These are phyloP conservation scores for Plasmopara viticola DNA, from an alignment of 352 stramenopile species.

Conservation along the genomic window DNA sequence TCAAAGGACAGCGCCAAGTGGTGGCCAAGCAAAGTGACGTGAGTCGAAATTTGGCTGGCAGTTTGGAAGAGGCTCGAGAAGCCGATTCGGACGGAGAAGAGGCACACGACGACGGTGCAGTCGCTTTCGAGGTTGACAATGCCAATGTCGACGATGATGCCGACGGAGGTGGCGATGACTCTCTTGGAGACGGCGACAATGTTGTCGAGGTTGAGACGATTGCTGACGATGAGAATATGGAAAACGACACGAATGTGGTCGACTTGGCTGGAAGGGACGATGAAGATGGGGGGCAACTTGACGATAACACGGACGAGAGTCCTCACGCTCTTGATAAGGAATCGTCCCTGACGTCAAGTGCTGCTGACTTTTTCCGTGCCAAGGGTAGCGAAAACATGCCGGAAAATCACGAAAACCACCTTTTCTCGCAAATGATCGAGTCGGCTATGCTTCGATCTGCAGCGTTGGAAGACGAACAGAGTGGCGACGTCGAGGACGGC, in stretches of 20 bases:
- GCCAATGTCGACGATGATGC: not conserved
- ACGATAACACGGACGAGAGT: conserved; percentile 13
- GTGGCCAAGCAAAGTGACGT: conserved; percentile 27
- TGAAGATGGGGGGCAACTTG: conserved; percentile 14
- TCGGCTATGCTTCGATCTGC: conserved; percentile 60
- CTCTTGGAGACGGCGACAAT: not conserved
- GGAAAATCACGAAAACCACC: conserved; percentile 43
- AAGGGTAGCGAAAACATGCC: conserved; percentile 36
- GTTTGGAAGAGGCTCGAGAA: conserved; percentile 32
- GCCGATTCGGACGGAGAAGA: conserved; percentile 35
- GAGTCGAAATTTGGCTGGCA: conserved; percentile 32
- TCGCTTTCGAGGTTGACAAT: not conserved
- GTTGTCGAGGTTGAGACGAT: conserved; percentile 13
- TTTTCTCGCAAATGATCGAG: conserved; percentile 70
- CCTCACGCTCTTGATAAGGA: conserved; percentile 20
- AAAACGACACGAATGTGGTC: conserved; percentile 23
- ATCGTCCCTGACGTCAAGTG: conserved; percentile 27
- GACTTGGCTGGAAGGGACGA: conserved; percentile 22
- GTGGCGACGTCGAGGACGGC: conserved; percentile 30
- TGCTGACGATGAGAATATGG: conserved; percentile 25
- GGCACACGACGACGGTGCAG: not conserved
- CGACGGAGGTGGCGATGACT: not conserved
- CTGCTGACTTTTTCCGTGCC: conserved; percentile 58
- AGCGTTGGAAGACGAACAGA: conserved; percentile 34
- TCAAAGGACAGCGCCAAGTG: conserved; percentile 34